Conservation (phyloP, 2,329 filamentous ascomycete species). For the Stemphylium vesicarium region DNA sequence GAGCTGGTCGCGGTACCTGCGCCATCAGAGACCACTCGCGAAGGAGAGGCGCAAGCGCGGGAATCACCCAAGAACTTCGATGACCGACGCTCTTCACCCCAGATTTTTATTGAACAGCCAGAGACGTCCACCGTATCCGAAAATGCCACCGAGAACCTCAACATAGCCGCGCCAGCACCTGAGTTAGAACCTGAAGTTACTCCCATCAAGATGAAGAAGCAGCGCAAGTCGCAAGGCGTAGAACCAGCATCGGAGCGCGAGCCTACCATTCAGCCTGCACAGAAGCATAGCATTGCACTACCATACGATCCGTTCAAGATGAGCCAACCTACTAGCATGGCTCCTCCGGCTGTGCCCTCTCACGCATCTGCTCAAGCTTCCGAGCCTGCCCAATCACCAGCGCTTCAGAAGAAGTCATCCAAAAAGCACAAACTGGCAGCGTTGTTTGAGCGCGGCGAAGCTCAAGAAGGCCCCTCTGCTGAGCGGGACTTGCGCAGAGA, state of each 20-base stretch:
- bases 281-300: not conserved
- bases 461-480: conserved; percentile 8
- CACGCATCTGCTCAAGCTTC: conserved; percentile 12
- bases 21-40: not conserved
- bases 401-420: conserved; percentile 46
- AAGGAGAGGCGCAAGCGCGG: not conserved
- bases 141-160: conserved; percentile 1
- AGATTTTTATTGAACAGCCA: not conserved
- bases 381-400: conserved; percentile 19
- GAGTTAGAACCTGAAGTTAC: not conserved
- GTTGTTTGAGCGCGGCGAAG: conserved; percentile 38
- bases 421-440: conserved; percentile 47
- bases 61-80: not conserved
- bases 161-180: conserved; percentile 6
- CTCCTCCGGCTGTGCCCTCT: not conserved
- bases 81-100: conserved; percentile 2
- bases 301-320: not conserved
- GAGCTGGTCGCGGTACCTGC: not conserved
- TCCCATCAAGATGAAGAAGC: conserved; percentile 25
- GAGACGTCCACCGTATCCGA: not conserved
- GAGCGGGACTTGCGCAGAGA: conserved; percentile 21
- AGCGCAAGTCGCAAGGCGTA: conserved; percentile 28
- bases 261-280: not conserved
- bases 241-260: not conserved
- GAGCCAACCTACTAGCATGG: not conserved